phyloP scores from a whole-genome alignment of 2,329 filamentous ascomycete species.

The Myriosclerotinia duriaeana region DNA sequence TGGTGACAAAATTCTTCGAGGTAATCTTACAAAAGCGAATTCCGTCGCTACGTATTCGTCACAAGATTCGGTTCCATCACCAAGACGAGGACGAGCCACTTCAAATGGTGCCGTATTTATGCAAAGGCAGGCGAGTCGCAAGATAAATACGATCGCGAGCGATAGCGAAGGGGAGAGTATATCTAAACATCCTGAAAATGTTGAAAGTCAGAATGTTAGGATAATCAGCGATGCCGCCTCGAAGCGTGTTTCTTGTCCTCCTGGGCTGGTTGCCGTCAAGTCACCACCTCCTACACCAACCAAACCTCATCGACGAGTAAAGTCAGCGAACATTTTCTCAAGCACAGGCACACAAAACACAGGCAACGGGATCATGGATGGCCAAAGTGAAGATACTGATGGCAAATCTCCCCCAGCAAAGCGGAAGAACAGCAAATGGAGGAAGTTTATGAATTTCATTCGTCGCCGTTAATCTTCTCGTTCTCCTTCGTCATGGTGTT shows the following conservation, averaged over 20 bases:
- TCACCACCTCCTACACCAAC: conserved; percentile 32
- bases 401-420: conserved; percentile 25
- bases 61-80: conserved; percentile 32
- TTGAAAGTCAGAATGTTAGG: conserved; percentile 1
- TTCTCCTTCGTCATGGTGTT: conserved; percentile 12
- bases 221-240: conserved; percentile 12
- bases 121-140: conserved; percentile 40
- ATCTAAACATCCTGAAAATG: conserved; percentile 22
- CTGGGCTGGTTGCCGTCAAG: conserved; percentile 28
- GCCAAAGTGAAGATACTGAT: conserved; percentile 7
- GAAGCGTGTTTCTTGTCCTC: conserved; percentile 27
- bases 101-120: conserved; percentile 51
- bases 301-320: conserved; percentile 28
- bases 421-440: conserved; percentile 36
- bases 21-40: conserved; percentile 26
- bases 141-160: conserved; percentile 33
- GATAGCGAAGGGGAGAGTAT: conserved; percentile 36
- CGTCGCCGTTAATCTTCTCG: conserved; percentile 27
- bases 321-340: conserved; percentile 33
- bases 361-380: conserved; percentile 1
- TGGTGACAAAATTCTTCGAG: conserved; percentile 33
- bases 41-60: conserved; percentile 24
- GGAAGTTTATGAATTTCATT: conserved; percentile 35
- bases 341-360: conserved; percentile 16
- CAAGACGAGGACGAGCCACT: conserved; percentile 45